Percentiles rank a stretch among this genome's conserved stretches.
phyloP scores from a whole-genome alignment of 129 eudicot genomes.

The Saussurea involucrata region DNA sequence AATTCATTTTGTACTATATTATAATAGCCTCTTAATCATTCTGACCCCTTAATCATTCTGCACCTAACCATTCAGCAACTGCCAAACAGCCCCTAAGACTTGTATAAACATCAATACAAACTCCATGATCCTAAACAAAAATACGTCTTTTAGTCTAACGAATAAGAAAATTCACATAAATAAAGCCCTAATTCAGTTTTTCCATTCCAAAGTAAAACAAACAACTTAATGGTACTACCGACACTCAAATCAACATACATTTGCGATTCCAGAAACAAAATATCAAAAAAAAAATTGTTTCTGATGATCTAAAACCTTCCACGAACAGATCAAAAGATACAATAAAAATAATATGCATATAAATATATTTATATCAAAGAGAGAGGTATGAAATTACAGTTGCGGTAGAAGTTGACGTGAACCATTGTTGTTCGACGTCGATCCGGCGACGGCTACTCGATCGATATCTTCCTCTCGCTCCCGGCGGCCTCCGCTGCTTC shows the following conservation, averaged over 20 bases:
- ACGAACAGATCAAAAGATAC: not conserved
- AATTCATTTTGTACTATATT: too few species aligned
- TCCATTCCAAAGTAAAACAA: not conserved
- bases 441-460: slow-evolving; percentile 5
- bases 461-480: not conserved
- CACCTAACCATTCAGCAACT: too few species aligned
- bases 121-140: not conserved
- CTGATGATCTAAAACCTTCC: not conserved
- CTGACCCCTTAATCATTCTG: too few species aligned
- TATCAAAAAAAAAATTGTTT: not conserved
- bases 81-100: too few species aligned
- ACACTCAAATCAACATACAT: not conserved
- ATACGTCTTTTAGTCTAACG: not conserved
- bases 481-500: slow-evolving; percentile 20
- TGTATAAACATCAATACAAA: not conserved
- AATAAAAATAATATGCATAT: not conserved
- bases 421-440: slow-evolving; percentile 17
- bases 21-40: too few species aligned
- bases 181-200: not conserved
- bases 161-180: not conserved
- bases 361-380: not conserved
- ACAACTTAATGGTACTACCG: not conserved
- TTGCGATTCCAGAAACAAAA: not conserved
- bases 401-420: slow-evolving; percentile 22
- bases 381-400: slow-evolving; percentile 9